phyloP scores from a whole-genome alignment of 257 asterid genomes.

The Gentiana dahurica region DNA sequence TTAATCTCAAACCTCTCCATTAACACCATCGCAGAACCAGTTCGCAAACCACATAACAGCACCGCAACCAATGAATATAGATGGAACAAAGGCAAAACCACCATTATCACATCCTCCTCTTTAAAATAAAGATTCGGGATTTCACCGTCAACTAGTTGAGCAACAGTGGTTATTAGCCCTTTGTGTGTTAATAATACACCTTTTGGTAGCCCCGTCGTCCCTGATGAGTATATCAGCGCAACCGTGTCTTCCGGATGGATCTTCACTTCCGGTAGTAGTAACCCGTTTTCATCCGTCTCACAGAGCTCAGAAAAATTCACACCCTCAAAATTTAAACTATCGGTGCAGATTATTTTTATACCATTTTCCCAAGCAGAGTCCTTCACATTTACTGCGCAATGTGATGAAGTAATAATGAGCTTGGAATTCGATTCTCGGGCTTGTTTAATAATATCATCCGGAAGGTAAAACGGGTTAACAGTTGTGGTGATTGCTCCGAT shows the following conservation, averaged over 20 bases:
- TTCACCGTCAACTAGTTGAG: slow-evolving; percentile 36
- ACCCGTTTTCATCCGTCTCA: slow-evolving; percentile 4
- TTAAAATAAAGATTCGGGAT: slow-evolving; percentile 26
- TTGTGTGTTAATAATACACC: slow-evolving; percentile 37
- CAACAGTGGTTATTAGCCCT: slow-evolving; percentile 27
- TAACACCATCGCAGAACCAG: slow-evolving; percentile 26
- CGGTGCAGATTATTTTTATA: slow-evolving; percentile 16
- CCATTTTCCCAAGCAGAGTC: slow-evolving; percentile 5
- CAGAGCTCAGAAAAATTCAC: slow-evolving; percentile 14
- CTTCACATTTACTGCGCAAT: slow-evolving; percentile 17
- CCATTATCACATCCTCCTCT: slow-evolving; percentile 24
- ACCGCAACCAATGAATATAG: slow-evolving; percentile 22
- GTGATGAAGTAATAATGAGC: slow-evolving; percentile 20
- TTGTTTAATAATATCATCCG: slow-evolving; percentile 22
- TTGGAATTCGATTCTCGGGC: slow-evolving; percentile 22
- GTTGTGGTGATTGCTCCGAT: slow-evolving; percentile 24
- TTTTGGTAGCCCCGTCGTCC: slow-evolving; percentile 30
- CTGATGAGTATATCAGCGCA: slow-evolving; percentile 29
- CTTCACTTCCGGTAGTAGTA: slow-evolving; percentile 13
- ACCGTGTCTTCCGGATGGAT: slow-evolving; percentile 16
- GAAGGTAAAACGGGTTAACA: slow-evolving; percentile 26
- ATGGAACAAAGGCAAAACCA: slow-evolving; percentile 29
- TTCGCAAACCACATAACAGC: slow-evolving; percentile 26
- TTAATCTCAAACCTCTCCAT: slow-evolving; percentile 28
- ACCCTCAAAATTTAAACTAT: not conserved